Evolutionary conservation across 495 filamentous ascomycete genomes (phyloP).

Genomic region (Aspergillus nanangensis): DNA sequence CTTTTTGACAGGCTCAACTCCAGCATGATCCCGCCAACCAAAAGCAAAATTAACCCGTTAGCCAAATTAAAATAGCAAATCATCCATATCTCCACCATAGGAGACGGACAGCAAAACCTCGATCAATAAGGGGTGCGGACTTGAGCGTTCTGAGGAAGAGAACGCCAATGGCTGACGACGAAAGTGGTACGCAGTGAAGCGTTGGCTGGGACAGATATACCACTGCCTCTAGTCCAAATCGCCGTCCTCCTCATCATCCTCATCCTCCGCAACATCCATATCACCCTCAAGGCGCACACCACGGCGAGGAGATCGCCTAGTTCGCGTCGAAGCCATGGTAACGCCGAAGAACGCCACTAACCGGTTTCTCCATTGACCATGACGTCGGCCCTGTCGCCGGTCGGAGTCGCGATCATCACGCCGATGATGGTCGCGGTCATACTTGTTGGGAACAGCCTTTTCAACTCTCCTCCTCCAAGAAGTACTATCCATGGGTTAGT

Average conservation of each 20-base stretch:
- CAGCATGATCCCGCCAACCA: slow-evolving; percentile 15
- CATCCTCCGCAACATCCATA: slow-evolving; percentile 39
- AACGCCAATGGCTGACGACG: slow-evolving; percentile 6
- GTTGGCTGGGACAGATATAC: slow-evolving; percentile 27
- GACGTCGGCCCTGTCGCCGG: slow-evolving; percentile 32
- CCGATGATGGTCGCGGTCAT: slow-evolving; percentile 37
- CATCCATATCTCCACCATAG: too few species aligned
- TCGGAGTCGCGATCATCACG: slow-evolving; percentile 40
- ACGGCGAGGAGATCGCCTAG: slow-evolving; percentile 17
- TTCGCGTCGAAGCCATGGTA: slow-evolving; percentile 38
- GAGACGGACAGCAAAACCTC: too few species aligned
- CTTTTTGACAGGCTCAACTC: slow-evolving; percentile 14
- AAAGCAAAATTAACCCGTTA: slow-evolving; percentile 5
- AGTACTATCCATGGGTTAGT: slow-evolving; percentile 50
- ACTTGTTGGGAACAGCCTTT: slow-evolving; percentile 51
- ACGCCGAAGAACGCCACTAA: slow-evolving; percentile 40
- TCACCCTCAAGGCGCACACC: slow-evolving; percentile 28
- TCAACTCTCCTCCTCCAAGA: slow-evolving; percentile 89
- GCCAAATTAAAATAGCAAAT: too few species aligned
- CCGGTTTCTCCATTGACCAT: slow-evolving; percentile 29
- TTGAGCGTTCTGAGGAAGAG: not conserved
- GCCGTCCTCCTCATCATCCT: slow-evolving; percentile 49
- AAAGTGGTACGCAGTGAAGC: slow-evolving; percentile 9
- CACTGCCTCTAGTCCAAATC: slow-evolving; percentile 21
- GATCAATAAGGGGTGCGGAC: not conserved